A percentile compares a stretch with the other conserved stretches of the same genome.
phyloP scores from a whole-genome alignment of 2,329 filamentous ascomycete genomes.

The Phoma sp. region DNA sequence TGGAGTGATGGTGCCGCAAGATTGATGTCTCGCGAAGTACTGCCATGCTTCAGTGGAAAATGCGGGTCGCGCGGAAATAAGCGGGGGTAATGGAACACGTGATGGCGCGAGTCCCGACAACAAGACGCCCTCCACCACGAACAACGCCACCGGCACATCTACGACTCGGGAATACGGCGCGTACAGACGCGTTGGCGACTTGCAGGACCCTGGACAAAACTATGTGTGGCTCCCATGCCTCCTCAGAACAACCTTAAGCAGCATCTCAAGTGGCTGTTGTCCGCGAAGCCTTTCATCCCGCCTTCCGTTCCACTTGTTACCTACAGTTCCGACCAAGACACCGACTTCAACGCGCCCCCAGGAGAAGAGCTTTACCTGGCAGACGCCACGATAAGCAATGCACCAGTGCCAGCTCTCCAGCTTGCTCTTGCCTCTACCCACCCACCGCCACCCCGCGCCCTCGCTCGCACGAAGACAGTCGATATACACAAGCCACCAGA shows the following conservation, averaged over 20 bases:
- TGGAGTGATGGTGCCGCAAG: not conserved
- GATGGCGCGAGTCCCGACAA: constrained; percentile 26
- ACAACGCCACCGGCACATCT: constrained; percentile 32
- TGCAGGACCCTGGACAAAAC: constrained; percentile 16
- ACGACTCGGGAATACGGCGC: constrained; percentile 16
- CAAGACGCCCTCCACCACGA: constrained; percentile 21
- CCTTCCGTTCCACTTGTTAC: constrained; percentile 35
- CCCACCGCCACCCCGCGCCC: constrained; percentile 27
- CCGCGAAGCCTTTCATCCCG: constrained; percentile 55
- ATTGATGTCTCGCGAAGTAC: constrained; percentile 9
- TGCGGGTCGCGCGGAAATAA: constrained; percentile 4
- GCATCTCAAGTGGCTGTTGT: constrained; percentile 58
- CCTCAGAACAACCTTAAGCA: constrained; percentile 54
- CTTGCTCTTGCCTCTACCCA: constrained; percentile 21
- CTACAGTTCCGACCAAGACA: constrained; percentile 36
- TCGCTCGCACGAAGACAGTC: constrained; percentile 27
- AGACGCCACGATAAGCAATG: constrained; percentile 30
- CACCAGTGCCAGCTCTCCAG: constrained; percentile 15
- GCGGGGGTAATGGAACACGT: constrained; percentile 30
- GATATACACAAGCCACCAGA: constrained; percentile 34
- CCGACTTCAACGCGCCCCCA: constrained; percentile 30
- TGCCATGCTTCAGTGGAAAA: constrained; percentile 5
- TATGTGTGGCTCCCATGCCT: constrained; percentile 53
- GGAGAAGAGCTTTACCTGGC: constrained; percentile 19
- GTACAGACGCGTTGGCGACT: constrained; percentile 30